Percentiles rank a stretch among this genome's conserved stretches.
phyloP scores from a whole-genome alignment of 1,139 yeast genomes.

The Suhomyces guaymorum region DNA sequence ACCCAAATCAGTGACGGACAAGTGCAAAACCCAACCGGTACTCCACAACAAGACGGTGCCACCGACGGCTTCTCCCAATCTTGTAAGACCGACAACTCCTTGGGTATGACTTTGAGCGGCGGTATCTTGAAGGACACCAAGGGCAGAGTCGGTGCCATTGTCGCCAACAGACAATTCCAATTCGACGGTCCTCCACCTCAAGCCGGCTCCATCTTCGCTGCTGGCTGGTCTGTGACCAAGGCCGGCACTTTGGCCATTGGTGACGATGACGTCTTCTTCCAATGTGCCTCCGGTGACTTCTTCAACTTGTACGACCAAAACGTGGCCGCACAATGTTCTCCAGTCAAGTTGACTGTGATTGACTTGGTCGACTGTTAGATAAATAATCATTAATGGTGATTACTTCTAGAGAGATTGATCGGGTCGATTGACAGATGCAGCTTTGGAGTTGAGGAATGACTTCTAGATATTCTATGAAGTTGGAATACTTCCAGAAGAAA shows the following conservation, averaged over 20 bases:
- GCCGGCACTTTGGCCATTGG: constrained; percentile 75
- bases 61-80: constrained; percentile 16
- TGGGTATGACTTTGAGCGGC: constrained; percentile 30
- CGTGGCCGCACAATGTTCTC: constrained; percentile 64
- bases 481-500: no score
- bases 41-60: constrained; percentile 8
- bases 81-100: constrained; percentile 31
- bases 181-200: constrained; percentile 49
- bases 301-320: constrained; percentile 78
- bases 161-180: constrained; percentile 48
- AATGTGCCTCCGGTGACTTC: constrained; percentile 78
- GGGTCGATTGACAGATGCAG: no score
- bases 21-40: constrained; percentile 32
- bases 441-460: no score
- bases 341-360: constrained; percentile 64
- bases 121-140: constrained; percentile 33
- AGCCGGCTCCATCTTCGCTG: constrained; percentile 58
- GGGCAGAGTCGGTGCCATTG: constrained; percentile 45
- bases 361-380: constrained; percentile 61
- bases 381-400: not conserved
- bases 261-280: constrained; percentile 64
- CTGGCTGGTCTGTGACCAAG: constrained; percentile 71
- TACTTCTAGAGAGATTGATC: no score
- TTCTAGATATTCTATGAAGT: no score
- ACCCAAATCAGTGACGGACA: constrained; percentile 36